These are phyloP conservation scores for Ophiostoma ulmi DNA, from an alignment of 2,329 filamentous ascomycete species.

Conservation along the genomic window DNA sequence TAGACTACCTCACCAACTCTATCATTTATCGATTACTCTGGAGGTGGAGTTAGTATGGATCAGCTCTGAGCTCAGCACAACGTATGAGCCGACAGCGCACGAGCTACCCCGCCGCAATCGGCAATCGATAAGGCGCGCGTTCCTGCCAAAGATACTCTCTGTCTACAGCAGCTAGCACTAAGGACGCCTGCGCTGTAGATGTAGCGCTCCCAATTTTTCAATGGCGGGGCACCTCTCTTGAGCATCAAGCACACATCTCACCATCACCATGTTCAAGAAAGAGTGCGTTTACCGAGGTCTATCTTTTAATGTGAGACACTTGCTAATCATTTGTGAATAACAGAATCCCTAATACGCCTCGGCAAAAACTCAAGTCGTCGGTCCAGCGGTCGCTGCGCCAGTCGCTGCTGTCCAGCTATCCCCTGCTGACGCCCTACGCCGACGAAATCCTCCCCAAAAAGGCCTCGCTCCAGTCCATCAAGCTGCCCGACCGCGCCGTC, in stretches of 20 bases:
- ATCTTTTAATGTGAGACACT: neutral
- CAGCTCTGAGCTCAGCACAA: neutral
- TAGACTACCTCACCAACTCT: neutral
- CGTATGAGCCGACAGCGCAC: conserved; percentile 2
- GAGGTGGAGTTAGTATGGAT: neutral
- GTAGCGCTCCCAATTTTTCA: conserved; percentile 16
- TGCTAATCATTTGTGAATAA: neutral
- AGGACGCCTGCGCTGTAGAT: conserved; percentile 12
- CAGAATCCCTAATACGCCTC: conserved; percentile 6
- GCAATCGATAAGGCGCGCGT: conserved; percentile 21
- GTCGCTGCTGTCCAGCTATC: conserved; percentile 78
- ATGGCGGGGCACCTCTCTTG: conserved; percentile 19
- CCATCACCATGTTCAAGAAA: conserved; percentile 75
- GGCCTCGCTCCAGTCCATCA: conserved; percentile 80
- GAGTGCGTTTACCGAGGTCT: conserved; percentile 53
- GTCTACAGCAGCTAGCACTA: neutral
- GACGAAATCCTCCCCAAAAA: conserved; percentile 96
- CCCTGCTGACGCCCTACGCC: conserved; percentile 77
- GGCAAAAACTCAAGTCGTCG: conserved; percentile 18
- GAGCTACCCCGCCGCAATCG: conserved; percentile 20
- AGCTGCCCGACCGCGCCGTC: conserved; percentile 83
- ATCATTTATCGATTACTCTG: neutral
- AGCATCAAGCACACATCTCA: conserved; percentile 10
- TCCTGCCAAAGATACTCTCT: too few relatives aligned
- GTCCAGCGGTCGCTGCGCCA: conserved; percentile 74